Conservation (phyloP, 2,329 filamentous ascomycete species). For the Cordyceps cateniannulata region DNA sequence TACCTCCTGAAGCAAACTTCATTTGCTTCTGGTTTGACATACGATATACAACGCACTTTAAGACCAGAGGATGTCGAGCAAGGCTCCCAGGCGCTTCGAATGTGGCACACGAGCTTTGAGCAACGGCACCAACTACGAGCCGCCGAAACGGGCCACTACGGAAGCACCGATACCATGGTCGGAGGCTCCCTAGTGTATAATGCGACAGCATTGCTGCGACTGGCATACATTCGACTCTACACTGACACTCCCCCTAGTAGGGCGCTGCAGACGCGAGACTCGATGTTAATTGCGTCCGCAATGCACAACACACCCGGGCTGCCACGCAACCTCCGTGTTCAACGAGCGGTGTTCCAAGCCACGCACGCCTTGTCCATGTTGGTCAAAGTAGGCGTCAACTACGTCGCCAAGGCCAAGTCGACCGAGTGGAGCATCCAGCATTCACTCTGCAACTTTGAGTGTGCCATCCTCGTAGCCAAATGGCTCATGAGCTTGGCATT, state of each 20-base stretch:
- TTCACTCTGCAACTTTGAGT: conserved; percentile 56
- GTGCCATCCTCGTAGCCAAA: conserved; percentile 53
- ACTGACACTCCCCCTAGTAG: conserved; percentile 58
- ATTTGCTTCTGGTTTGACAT: conserved; percentile 41
- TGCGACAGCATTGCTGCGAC: conserved; percentile 52
- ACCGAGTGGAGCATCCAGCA: conserved; percentile 59
- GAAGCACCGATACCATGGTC: conserved; percentile 42
- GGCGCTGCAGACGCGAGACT: conserved; percentile 59
- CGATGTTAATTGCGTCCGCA: conserved; percentile 52
- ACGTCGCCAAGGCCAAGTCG: conserved; percentile 54
- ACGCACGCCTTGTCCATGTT: conserved; percentile 63
- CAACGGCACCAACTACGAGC: conserved; percentile 46
- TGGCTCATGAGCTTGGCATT: conserved; percentile 52
- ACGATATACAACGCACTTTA: conserved; percentile 43
- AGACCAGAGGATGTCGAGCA: conserved; percentile 51
- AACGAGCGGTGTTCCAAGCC: conserved; percentile 59
- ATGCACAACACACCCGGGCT: conserved; percentile 54
- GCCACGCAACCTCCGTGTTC: conserved; percentile 52
- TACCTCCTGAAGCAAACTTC: conserved; percentile 61
- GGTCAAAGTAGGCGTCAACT: conserved; percentile 57
- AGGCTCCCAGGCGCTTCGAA: conserved; percentile 45
- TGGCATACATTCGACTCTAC: conserved; percentile 60
- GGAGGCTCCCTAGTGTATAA: conserved; percentile 62
- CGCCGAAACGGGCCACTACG: conserved; percentile 40
- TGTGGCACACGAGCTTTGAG: conserved; percentile 55